Base-by-base conservation (phyloP, 768 basidiomycete genomes). In the Tephrocybe rancida region DNA sequence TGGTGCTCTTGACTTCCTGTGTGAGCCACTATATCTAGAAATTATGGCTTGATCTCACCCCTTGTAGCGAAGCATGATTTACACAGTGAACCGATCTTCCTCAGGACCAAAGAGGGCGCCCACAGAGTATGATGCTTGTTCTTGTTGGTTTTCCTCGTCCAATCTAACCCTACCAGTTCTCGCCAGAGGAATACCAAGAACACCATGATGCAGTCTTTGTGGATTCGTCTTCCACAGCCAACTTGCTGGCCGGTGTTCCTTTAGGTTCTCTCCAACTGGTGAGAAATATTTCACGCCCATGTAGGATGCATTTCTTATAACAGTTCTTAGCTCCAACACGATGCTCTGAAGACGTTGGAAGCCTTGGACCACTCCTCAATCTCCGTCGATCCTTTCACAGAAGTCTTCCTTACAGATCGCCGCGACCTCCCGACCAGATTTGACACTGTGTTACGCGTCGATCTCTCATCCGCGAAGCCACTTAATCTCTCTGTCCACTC, bases 1-100 rank as follows among this genome's bases (percentile, higher is more conserved):
- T 60, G 92, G 90, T 29, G 87, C 84, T 1, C 71, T 96, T 59
- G 91, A 95, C 65, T 87, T 95, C 63, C 66, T 98, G 21, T 82
- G 94, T 94, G 64, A 58, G 87, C 66, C 14, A 19, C 24, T 42
- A 3, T 19, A 43, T 22, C 34, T n/a, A 16, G 18, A 21, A 38
- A 25, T n/a, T 47, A 13, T 41, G 19, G 9, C 34, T 37, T 24
- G 16, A 25, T 48, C 67, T 56, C 35, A 48, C n/a, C 5, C 10
- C 30, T 34, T 37, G 11, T 51, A 95, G 92, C 88, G 3, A 85
- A 85, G 50, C 86, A 86, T 52, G 82, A 92, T 50, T 90, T 90
- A 47, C 70, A 65, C 29, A 73, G 71, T 6, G 78, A 80, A 0
- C 73, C 78, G 0, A 70, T 84, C 1, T 92, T 87, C 53, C 75